phyloP scores from a whole-genome alignment of 129 eudicot species.

The Flaveria trinervia region DNA sequence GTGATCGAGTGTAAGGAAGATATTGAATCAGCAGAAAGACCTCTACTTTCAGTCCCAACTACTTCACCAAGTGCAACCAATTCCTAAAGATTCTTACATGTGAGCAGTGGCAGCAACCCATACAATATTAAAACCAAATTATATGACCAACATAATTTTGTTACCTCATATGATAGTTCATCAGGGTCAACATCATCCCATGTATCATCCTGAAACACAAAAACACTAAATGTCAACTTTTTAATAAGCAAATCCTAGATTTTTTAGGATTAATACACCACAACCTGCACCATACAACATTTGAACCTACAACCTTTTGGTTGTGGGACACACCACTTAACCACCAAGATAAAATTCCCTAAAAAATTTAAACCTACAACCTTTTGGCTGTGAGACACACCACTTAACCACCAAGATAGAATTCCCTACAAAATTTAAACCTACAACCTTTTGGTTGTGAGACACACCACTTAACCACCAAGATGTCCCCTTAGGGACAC shows the following conservation, averaged over 20 bases:
- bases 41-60: constrained; percentile 95
- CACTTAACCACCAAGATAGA: too few species aligned
- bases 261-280: too few species aligned
- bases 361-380: too few species aligned
- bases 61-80: constrained; percentile 84
- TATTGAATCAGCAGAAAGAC: constrained; percentile 84
- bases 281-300: too few species aligned
- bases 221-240: neutral
- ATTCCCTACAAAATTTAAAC: too few species aligned
- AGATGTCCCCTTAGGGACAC: neutral
- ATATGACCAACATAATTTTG: neutral
- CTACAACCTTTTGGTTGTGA: too few species aligned
- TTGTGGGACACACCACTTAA: too few species aligned
- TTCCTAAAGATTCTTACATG: constrained; percentile 49
- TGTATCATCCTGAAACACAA: constrained; percentile 56
- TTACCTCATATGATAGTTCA: constrained; percentile 91
- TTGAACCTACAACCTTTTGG: too few species aligned
- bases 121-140: neutral
- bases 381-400: too few species aligned
- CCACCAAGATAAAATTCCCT: too few species aligned
- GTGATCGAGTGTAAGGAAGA: constrained; percentile 77
- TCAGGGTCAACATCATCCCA: constrained; percentile 97
- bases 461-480: too few species aligned
- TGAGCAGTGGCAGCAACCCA: constrained; percentile 10
- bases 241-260: too few species aligned